Evolutionary conservation across 345 rosid species (phyloP).

Genomic region (Dovyalis caffra): DNA sequence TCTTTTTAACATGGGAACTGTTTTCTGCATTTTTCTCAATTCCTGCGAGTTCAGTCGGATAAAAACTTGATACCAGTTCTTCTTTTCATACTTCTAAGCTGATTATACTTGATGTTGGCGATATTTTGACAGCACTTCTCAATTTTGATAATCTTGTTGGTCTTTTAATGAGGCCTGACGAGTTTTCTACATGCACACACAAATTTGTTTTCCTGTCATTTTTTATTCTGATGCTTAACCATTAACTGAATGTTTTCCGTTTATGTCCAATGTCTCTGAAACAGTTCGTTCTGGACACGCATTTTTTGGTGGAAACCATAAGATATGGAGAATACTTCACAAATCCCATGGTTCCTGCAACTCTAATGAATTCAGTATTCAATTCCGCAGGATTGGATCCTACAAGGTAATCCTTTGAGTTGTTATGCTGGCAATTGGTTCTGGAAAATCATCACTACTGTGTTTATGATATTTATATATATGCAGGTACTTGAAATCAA

Average conservation of each 20-base stretch:
- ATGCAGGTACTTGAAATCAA: background rate
- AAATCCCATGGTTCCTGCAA: conserved; percentile 32
- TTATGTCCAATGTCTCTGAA: background rate
- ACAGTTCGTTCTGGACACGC: conserved; percentile 48
- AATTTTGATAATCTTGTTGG: background rate
- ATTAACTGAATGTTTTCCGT: no score
- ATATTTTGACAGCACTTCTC: no score
- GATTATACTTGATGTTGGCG: no score
- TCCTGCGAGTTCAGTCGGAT: no score
- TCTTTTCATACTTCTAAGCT: no score
- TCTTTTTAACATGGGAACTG: no score
- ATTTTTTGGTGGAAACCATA: conserved; percentile 47
- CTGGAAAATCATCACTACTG: background rate
- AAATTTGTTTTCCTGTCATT: background rate
- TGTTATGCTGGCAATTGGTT: background rate
- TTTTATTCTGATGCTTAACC: background rate
- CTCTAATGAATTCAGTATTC: conserved; percentile 37
- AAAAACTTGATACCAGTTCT: no score
- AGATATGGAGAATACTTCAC: conserved; percentile 45
- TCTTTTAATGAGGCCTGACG: background rate
- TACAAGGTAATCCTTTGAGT: conserved; percentile 39
- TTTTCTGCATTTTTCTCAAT: no score
- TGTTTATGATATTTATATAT: background rate
- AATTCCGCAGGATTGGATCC: conserved; percentile 47
- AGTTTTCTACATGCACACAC: background rate